phyloP scores from a whole-genome alignment of 1,139 yeast genomes.

The Eremothecium gossypii region DNA sequence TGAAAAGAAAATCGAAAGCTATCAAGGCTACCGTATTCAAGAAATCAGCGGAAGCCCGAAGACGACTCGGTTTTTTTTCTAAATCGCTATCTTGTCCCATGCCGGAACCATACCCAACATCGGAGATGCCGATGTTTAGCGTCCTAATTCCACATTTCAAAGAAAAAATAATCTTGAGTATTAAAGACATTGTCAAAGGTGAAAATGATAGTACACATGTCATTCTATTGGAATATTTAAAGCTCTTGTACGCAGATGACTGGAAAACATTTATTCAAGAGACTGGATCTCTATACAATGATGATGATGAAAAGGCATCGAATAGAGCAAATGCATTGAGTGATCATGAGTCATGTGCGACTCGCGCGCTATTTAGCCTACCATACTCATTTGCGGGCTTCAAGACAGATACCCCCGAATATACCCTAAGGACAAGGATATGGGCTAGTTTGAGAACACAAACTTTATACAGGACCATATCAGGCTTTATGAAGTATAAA shows the following conservation, averaged over 20 bases:
- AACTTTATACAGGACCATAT: slow-evolving; percentile 64
- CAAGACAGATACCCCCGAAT: slow-evolving; percentile 68
- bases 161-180: slow-evolving; percentile 59
- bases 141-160: slow-evolving; percentile 69
- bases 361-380: not conserved
- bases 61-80: slow-evolving; percentile 69
- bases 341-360: not conserved
- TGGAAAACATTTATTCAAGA: slow-evolving; percentile 72
- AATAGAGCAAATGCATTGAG: not conserved
- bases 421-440: slow-evolving; percentile 63
- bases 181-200: slow-evolving; percentile 63
- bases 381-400: slow-evolving; percentile 48
- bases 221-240: slow-evolving; percentile 61
- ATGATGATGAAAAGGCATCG: slow-evolving; percentile 1
- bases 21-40: slow-evolving; percentile 43
- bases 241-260: slow-evolving; percentile 64
- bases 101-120: slow-evolving; percentile 66
- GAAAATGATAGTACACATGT: slow-evolving; percentile 65
- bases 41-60: slow-evolving; percentile 66
- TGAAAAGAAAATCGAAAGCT: slow-evolving; percentile 59
- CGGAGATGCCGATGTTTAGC: slow-evolving; percentile 65
- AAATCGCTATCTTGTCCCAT: slow-evolving; percentile 68
- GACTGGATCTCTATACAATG: slow-evolving; percentile 30
- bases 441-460: slow-evolving; percentile 73
- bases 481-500: slow-evolving; percentile 73